phyloP scores from a whole-genome alignment of 1,284 basidiomycete genomes.

The Cryptococcus sp. region DNA sequence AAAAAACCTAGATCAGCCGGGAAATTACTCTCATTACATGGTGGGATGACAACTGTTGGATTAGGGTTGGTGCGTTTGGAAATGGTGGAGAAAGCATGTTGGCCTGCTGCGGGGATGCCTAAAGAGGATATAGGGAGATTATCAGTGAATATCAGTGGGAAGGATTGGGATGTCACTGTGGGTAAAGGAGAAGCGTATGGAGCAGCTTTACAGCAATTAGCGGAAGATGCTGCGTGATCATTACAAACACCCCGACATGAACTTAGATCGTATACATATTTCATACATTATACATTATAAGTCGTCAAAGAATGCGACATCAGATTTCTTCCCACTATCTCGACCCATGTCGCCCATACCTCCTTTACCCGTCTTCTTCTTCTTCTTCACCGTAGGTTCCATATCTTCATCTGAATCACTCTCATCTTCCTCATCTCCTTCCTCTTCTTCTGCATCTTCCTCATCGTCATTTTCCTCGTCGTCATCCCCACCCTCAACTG shows the following conservation, averaged over 20 bases:
- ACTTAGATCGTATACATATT: too few species aligned
- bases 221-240: not conserved
- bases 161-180: conserved; percentile 29
- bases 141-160: conserved; percentile 23
- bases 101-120: conserved; percentile 14
- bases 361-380: conserved; percentile 51
- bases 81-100: conserved; percentile 39
- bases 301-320: conserved; percentile 14
- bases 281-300: not conserved
- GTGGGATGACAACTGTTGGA: conserved; percentile 22
- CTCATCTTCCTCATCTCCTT: conserved; percentile 18
- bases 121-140: conserved; percentile 18
- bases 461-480: conserved; percentile 13
- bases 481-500: conserved; percentile 12
- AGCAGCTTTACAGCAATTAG: conserved; percentile 8
- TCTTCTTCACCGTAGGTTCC: conserved; percentile 50
- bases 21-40: conserved; percentile 33
- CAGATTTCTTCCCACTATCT: conserved; percentile 4
- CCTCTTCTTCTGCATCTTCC: conserved; percentile 21
- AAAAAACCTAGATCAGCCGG: conserved; percentile 41
- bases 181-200: conserved; percentile 37
- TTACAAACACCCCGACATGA: too few species aligned
- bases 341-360: conserved; percentile 19
- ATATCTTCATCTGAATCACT: conserved; percentile 26
- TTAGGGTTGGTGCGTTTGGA: conserved; percentile 44